These are phyloP conservation scores for Voacanga thouarsii DNA, from an alignment of 257 asterid genomes.

Conservation along the genomic window DNA sequence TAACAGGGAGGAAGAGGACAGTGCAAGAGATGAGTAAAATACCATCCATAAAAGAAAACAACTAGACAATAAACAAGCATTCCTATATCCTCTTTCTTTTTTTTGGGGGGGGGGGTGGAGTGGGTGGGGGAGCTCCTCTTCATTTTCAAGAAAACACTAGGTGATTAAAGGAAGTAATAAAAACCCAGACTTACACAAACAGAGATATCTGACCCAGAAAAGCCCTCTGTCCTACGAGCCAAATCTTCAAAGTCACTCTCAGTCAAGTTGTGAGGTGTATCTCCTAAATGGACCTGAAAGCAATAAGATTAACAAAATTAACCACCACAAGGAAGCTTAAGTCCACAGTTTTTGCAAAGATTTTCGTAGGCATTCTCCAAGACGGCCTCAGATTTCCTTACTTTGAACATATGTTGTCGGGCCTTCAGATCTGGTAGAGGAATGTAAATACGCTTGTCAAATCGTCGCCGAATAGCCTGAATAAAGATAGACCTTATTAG, in stretches of 20 bases:
- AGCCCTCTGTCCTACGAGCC: slow-evolving; percentile 47
- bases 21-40: neutral
- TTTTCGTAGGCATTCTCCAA: neutral
- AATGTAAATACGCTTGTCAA: slow-evolving; percentile 90
- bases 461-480: slow-evolving; percentile 92
- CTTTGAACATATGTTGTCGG: slow-evolving; percentile 97
- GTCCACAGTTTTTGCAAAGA: neutral
- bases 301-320: neutral
- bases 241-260: slow-evolving; percentile 48
- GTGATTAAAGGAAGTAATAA: neutral
- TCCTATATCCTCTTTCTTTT: too few relatives aligned
- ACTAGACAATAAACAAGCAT: neutral
- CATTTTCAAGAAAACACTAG: neutral
- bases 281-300: slow-evolving; percentile 50
- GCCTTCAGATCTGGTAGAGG: slow-evolving; percentile 96
- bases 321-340: neutral
- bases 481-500: neutral
- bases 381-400: slow-evolving; percentile 21
- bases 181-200: slow-evolving; percentile 43
- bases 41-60: neutral
- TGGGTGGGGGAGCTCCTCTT: too few relatives aligned
- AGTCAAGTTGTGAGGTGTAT: slow-evolving; percentile 51
- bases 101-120: too few relatives aligned
- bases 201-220: slow-evolving; percentile 55
- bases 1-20: neutral